Conservation (phyloP, 768 basidiomycete genomes). For the Lactarius quietus region DNA sequence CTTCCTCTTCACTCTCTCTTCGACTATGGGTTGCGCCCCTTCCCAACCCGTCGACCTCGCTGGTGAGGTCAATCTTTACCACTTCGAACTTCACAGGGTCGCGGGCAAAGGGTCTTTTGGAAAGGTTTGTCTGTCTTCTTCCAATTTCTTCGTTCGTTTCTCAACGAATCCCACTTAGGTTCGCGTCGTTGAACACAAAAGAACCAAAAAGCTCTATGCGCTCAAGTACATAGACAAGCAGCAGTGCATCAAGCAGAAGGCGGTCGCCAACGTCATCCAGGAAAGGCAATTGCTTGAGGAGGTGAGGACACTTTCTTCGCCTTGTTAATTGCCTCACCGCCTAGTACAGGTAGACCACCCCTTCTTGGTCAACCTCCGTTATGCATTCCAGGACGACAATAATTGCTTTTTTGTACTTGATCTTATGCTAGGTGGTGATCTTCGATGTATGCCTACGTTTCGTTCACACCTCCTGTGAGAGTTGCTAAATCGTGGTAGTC, state of each 20-base stretch:
- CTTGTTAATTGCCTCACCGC: slow-evolving; percentile 3
- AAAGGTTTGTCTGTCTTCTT: slow-evolving; percentile 57
- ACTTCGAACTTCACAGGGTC: slow-evolving; percentile 93
- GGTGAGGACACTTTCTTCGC: slow-evolving; percentile 30
- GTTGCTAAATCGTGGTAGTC: slow-evolving; percentile 45
- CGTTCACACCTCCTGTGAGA: neutral
- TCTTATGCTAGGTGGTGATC: slow-evolving; percentile 92
- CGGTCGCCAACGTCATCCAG: slow-evolving; percentile 51
- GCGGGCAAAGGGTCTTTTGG: slow-evolving; percentile 98
- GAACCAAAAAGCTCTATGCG: slow-evolving; percentile 48
- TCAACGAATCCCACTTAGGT: slow-evolving; percentile 35
- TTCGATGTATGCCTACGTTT: slow-evolving; percentile 62
- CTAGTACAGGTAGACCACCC: slow-evolving; percentile 73
- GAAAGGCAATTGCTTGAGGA: slow-evolving; percentile 51
- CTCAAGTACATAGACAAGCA: slow-evolving; percentile 59
- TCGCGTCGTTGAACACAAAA: slow-evolving; percentile 55
- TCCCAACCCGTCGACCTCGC: slow-evolving; percentile 53
- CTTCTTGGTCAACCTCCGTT: slow-evolving; percentile 85
- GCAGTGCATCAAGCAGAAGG: slow-evolving; percentile 48
- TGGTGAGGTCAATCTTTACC: slow-evolving; percentile 77
- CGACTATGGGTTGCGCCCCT: slow-evolving; percentile 33
- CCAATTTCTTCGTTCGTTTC: neutral
- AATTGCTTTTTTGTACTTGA: slow-evolving; percentile 98
- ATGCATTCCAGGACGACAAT: slow-evolving; percentile 96
- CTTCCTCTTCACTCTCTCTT: neutral